phyloP scores from a whole-genome alignment of 371 early-diverging fungal species.

The Quaeritorhiza haematococci region DNA sequence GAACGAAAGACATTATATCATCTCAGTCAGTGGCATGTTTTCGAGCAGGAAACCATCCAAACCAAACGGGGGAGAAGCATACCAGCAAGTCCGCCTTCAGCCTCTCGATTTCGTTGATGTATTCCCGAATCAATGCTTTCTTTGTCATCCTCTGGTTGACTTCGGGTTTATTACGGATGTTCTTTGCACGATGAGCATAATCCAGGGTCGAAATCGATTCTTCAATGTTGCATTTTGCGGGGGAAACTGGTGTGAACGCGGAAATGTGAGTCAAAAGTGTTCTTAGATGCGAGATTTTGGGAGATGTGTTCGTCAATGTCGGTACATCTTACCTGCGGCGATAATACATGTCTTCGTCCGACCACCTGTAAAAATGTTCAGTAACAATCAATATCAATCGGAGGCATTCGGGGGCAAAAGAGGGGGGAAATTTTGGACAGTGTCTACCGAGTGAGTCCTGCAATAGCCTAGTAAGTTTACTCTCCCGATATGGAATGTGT shows the following conservation, averaged over 20 bases:
- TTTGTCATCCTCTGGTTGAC: slow-evolving; percentile 76
- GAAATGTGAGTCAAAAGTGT: no score
- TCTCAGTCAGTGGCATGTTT: not conserved
- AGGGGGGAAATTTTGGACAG: not conserved
- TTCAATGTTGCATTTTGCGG: slow-evolving; percentile 67
- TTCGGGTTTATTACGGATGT: slow-evolving; percentile 86
- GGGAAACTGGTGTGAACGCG: slow-evolving; percentile 64
- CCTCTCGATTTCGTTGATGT: slow-evolving; percentile 59
- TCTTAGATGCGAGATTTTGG: no score
- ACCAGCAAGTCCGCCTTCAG: slow-evolving; percentile 48
- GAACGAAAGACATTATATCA: no score
- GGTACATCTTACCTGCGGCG: slow-evolving; percentile 47
- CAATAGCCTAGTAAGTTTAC: slow-evolving; percentile 91
- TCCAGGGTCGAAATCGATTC: slow-evolving; percentile 91
- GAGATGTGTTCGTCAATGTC: not conserved
- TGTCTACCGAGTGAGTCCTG: slow-evolving; percentile 80
- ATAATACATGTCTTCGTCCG: slow-evolving; percentile 92
- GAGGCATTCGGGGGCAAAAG: not conserved
- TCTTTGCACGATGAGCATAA: slow-evolving; percentile 92
- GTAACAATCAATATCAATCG: not conserved
- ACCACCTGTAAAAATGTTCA: slow-evolving; percentile 51
- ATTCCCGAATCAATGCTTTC: slow-evolving; percentile 68
- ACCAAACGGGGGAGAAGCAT: not conserved
- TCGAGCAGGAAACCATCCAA: not conserved
- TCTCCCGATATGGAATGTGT: slow-evolving; percentile 91